Evolutionary conservation across 2,329 filamentous ascomycete species (phyloP), one percentile per base, ranked within the genome.

Genomic region (Aspergillus amoenus): DNA sequence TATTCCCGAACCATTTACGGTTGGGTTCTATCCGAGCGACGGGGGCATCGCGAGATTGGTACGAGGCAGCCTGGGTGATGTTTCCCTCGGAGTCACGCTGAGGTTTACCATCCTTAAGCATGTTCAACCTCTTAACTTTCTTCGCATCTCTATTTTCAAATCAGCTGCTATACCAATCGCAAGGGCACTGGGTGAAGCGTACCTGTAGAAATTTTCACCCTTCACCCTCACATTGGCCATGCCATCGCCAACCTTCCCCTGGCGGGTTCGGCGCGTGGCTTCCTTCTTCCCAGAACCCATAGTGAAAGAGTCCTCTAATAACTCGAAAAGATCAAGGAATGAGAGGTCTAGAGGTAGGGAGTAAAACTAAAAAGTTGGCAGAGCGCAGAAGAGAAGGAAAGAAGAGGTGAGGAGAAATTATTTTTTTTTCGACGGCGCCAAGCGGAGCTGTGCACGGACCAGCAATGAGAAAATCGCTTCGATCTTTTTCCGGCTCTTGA

Each of bases 171-270:
- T 43, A 51, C 6, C 39, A 22, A 12, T 4, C 15, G 4, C 5
- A 40, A 15, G 4, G 32, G 13, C 1, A 9, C 3, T 15, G 13
- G 40, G 2, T n/a, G n/a, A 42, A 30, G 48, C 81, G 64, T 79
- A 88, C 83, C 90, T 87, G 81, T 97, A 97, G 80, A 97, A 99
- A 81, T 97, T 97, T 82, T 97, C 93, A 78, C 94, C 94, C 80
- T 99, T 99, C 68, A 87, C 82, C 70, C 88, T 91, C 71, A 97
- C 90, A 79, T 97, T 97, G 69, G 79, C 87, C 85, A 96, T 91
- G 74, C 91, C 91, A 85, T 94, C 89, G 65, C 85, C 84, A 49
- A 84, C 84, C 79, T 93, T 93, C 66, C 91, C 91, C 83, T 97
- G 87, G 75, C 92, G 89, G 80, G 83, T 84, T 74, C 89, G 89